phyloP scores from a whole-genome alignment of 148 eudicot species.

The Euryodendron excelsum region DNA sequence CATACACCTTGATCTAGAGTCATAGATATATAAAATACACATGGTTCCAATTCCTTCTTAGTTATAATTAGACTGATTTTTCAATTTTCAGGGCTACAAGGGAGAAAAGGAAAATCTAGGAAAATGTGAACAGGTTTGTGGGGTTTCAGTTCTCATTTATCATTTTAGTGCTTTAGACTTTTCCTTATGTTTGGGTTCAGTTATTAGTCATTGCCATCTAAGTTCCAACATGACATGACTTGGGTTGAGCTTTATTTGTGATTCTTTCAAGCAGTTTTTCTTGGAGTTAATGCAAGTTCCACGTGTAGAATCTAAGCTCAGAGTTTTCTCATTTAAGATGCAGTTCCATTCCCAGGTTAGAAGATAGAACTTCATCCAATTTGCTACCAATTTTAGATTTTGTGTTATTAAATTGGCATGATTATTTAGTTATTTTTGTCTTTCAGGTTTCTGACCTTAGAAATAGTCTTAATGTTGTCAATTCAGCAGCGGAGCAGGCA shows the following conservation, averaged over 20 bases:
- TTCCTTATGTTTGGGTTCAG: background rate
- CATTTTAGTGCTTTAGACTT: background rate
- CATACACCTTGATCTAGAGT: background rate
- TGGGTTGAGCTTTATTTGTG: background rate
- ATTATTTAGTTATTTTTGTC: background rate
- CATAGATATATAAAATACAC: background rate
- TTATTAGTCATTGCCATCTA: background rate
- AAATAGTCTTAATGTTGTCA: constrained; percentile 55
- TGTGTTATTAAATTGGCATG: background rate
- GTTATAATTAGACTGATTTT: constrained; percentile 8
- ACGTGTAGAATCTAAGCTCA: constrained; percentile 76
- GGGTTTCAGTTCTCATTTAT: constrained; percentile 1
- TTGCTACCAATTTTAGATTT: background rate
- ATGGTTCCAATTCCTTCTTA: background rate
- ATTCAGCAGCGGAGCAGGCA: constrained; percentile 83
- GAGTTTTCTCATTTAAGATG: constrained; percentile 88
- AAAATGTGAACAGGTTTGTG: constrained; percentile 82
- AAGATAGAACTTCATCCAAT: background rate
- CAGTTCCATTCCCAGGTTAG: constrained; percentile 80
- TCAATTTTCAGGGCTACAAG: constrained; percentile 61
- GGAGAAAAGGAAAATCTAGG: constrained; percentile 84
- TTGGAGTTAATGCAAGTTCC: constrained; percentile 88
- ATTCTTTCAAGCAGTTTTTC: constrained; percentile 56
- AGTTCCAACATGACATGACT: background rate
- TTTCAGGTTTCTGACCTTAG: constrained; percentile 76